Evolutionary conservation across 2,329 filamentous ascomycete species (phyloP).

Genomic region (Apiospora malaysiana): DNA sequence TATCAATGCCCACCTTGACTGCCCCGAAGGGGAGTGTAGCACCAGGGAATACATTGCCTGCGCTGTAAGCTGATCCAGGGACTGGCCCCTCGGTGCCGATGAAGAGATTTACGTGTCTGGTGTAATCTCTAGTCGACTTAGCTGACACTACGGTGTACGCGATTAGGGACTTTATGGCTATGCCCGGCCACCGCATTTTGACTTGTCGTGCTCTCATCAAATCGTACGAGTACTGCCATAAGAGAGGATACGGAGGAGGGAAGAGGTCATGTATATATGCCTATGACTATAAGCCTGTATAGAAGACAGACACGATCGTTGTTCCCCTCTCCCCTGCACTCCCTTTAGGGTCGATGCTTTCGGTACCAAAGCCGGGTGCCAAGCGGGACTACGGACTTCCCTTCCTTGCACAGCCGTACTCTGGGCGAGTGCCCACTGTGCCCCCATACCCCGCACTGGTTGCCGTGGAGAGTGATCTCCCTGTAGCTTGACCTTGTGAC

Average conservation of each 20-base stretch:
- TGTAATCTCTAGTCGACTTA: neutral
- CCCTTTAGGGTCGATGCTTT: neutral
- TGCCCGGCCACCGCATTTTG: neutral
- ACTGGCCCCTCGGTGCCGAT: conserved; percentile 51
- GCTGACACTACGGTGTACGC: neutral
- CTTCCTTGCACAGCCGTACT: neutral
- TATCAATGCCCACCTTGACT: conserved; percentile 52
- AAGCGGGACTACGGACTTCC: neutral
- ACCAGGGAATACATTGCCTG: conserved; percentile 52
- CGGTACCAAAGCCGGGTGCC: conserved; percentile 5
- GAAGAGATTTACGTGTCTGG: conserved; percentile 21
- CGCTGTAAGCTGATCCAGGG: conserved; percentile 49
- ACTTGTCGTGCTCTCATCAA: neutral
- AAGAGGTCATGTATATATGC: neutral
- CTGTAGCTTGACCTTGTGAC: no score
- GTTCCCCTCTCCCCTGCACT: neutral
- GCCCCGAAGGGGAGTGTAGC: conserved; percentile 50
- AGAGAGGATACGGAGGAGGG: neutral
- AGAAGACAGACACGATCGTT: neutral
- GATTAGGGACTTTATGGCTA: neutral
- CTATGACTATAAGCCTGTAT: neutral
- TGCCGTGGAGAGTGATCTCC: neutral
- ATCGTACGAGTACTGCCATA: neutral
- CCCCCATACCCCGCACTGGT: conserved; percentile 9
- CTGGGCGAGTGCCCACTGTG: neutral